phyloP scores from a whole-genome alignment of 176 grass and related monocot genomes.

The Rhynchospora tenuis region DNA sequence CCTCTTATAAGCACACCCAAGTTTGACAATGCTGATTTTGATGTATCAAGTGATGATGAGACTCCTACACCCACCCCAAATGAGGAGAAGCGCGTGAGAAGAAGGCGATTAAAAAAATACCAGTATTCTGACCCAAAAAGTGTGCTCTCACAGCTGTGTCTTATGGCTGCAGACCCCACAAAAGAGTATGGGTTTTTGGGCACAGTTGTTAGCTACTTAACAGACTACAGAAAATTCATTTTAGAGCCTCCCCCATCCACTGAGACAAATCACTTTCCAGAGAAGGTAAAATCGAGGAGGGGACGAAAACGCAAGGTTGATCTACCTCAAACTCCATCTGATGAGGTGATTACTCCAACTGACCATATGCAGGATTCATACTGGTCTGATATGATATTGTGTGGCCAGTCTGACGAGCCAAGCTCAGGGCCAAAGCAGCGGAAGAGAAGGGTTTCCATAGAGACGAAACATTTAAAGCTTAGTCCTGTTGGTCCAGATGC shows the following conservation, averaged over 20 bases:
- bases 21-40: slow-evolving; percentile 69
- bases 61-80: background rate
- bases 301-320: slow-evolving; percentile 63
- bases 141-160: slow-evolving; percentile 56
- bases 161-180: slow-evolving; percentile 49
- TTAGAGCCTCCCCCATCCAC: slow-evolving; percentile 41
- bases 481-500: background rate
- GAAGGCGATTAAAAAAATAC: slow-evolving; percentile 47
- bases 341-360: slow-evolving; percentile 36
- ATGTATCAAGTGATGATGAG: slow-evolving; percentile 70
- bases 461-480: slow-evolving; percentile 19
- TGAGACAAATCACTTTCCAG: slow-evolving; percentile 38
- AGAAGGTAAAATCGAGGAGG: slow-evolving; percentile 50
- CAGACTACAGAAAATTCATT: slow-evolving; percentile 68
- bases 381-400: slow-evolving; percentile 87
- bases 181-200: slow-evolving; percentile 38
- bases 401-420: slow-evolving; percentile 44
- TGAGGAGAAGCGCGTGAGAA: slow-evolving; percentile 52
- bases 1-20: slow-evolving; percentile 47
- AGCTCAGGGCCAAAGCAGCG: slow-evolving; percentile 29
- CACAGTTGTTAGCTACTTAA: slow-evolving; percentile 59
- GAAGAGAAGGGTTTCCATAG: slow-evolving; percentile 35
- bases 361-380: slow-evolving; percentile 99
- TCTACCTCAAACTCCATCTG: slow-evolving; percentile 15
- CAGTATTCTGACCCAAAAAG: slow-evolving; percentile 55